Conservation (phyloP, 2,329 filamentous ascomycete genomes). For the Xylariaceae sp. region DNA sequence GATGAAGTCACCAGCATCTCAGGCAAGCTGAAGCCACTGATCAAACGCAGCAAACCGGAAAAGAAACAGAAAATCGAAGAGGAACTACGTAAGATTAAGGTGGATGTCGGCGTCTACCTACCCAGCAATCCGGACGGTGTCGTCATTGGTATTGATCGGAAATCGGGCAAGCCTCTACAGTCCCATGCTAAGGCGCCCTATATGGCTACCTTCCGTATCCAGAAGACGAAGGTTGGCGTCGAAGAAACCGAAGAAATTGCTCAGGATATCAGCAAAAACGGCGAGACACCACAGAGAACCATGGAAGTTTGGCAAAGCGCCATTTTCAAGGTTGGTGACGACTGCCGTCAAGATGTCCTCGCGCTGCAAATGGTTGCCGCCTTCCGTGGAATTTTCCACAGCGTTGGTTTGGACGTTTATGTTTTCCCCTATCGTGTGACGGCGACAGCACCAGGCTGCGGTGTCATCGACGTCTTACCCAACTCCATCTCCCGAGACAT, state of each 20-base stretch:
- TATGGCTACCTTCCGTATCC: slow-evolving; percentile 98
- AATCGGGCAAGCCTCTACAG: slow-evolving; percentile 95
- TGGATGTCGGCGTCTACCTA: slow-evolving; percentile 95
- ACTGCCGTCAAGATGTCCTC: slow-evolving; percentile 94
- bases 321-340: slow-evolving; percentile 99
- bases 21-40: slow-evolving; percentile 89
- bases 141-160: slow-evolving; percentile 95
- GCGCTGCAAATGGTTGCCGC: slow-evolving; percentile 97
- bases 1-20: slow-evolving; percentile 94
- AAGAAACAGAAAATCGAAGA: slow-evolving; percentile 99
- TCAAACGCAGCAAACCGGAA: slow-evolving; percentile 88
- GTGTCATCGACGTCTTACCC: slow-evolving; percentile 95
- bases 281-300: slow-evolving; percentile 45
- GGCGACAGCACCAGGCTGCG: slow-evolving; percentile 93
- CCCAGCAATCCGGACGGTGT: slow-evolving; percentile 96
- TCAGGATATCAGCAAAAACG: slow-evolving; percentile 44
- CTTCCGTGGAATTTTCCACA: slow-evolving; percentile 95
- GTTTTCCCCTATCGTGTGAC: slow-evolving; percentile 97
- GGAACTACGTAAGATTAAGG: slow-evolving; percentile 93
- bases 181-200: slow-evolving; percentile 98
- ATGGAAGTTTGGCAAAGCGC: slow-evolving; percentile 98
- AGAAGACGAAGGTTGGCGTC: slow-evolving; percentile 64
- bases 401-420: slow-evolving; percentile 90
- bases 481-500: slow-evolving; percentile 98
- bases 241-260: slow-evolving; percentile 53